Conservation (phyloP, 2,329 filamentous ascomycete genomes). For the Diaporthe eres region DNA sequence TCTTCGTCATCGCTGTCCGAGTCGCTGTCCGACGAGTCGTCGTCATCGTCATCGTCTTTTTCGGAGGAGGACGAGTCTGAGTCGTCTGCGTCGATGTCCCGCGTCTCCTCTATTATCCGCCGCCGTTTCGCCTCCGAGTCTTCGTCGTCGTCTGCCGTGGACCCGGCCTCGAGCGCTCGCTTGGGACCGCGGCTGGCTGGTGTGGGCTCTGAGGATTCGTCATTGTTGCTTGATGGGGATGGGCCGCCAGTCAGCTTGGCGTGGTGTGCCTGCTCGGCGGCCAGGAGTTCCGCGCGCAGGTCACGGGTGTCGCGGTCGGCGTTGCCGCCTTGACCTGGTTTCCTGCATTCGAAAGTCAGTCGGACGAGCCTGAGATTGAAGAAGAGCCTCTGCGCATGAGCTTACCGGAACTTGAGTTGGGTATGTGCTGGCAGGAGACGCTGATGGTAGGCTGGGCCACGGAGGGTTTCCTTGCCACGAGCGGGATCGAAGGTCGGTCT, state of each 20-base stretch:
- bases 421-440: constrained; percentile 95
- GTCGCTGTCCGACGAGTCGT: constrained; percentile 65
- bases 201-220: constrained; percentile 54
- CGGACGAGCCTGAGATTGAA: constrained; percentile 44
- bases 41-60: constrained; percentile 68
- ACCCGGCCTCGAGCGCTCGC: constrained; percentile 70
- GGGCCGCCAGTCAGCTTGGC: constrained; percentile 83
- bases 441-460: constrained; percentile 95
- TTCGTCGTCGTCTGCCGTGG: constrained; percentile 64
- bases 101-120: constrained; percentile 87
- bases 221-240: constrained; percentile 56
- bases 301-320: constrained; percentile 80
- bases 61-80: constrained; percentile 61
- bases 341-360: constrained; percentile 56
- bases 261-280: constrained; percentile 89
- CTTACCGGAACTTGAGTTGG: constrained; percentile 86
- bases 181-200: constrained; percentile 64
- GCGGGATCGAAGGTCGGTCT: constrained; percentile 98
- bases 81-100: constrained; percentile 87
- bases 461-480: constrained; percentile 92
- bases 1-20: constrained; percentile 85
- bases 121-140: constrained; percentile 86
- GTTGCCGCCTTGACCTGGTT: constrained; percentile 90
- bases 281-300: constrained; percentile 88
- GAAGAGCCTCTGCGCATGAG: background rate